Base-by-base conservation (phyloP, 2,329 filamentous ascomycete genomes). In the Colletotrichum viniferum region DNA sequence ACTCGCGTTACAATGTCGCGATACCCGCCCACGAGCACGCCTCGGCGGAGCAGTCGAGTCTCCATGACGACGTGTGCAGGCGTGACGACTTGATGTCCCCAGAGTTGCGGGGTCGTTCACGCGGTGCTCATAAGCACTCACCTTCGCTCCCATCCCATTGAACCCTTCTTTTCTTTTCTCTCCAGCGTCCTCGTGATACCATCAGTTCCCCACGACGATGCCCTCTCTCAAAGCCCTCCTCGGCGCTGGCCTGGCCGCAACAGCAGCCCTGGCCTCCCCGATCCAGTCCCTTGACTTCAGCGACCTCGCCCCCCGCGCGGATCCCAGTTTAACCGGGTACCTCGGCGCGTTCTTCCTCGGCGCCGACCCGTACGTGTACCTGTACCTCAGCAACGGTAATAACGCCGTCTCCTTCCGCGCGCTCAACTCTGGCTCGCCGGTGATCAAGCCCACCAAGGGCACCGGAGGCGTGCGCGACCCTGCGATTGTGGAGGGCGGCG, bases 291-390 rank as follows among this genome's bases (percentile, higher is more conserved):
- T 83, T 58, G 81, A 81, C 77, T 72, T 80, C 26, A 30, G 79
- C 12, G 76, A 80, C 6, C 68, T 81, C 16, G 58, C 82, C 78
- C 69, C 81, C 78, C 78, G 84, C 78, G 79, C 84, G 48, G 80
- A 86, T 58, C 16, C 86, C 0, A 85, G 81, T 66, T 81, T 90
- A 4, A 87, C 86, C 0, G 88, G 88, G 3, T 91, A 90, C 79
- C 81, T 91, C 3, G 88, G 88, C 4, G 88, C 87, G 10, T 90
- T 90, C 80, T 91, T 91, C 79, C 85, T 90, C 5, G 89, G 89
- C 7, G 84, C 87, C 32, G 87, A 89, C 43, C 89, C 88, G 1
- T 87, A 86, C 66, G 86, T 90, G 4, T 90, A 90, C 79, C 87
- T 90, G 74, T 89, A 90, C 78, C 83, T 88, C 55, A 89, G 87